Evolutionary conservation across 2,329 filamentous ascomycete species (phyloP).

Genomic region (Sarocladiaceae sp.): DNA sequence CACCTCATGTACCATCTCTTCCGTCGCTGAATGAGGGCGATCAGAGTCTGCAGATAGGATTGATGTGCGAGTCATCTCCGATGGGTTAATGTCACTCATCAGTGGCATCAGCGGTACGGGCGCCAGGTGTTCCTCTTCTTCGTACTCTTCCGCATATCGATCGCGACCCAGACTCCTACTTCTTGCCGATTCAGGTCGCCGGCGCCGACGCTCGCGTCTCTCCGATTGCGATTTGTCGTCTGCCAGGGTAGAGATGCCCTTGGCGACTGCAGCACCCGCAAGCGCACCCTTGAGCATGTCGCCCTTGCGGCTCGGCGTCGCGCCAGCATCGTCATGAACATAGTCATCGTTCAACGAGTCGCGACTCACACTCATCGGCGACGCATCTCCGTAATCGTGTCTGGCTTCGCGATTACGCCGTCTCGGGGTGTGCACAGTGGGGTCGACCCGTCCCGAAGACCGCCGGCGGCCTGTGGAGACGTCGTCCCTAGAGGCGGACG

Average conservation of each 20-base stretch:
- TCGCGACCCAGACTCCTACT: conserved; percentile 39
- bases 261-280: conserved; percentile 35
- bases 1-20: conserved; percentile 58
- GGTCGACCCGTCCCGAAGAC: conserved; percentile 53
- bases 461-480: conserved; percentile 54
- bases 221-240: conserved; percentile 37
- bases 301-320: conserved; percentile 32
- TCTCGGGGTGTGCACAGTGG: conserved; percentile 31
- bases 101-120: conserved; percentile 74
- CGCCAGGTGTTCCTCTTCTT: conserved; percentile 49
- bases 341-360: conserved; percentile 37
- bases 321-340: conserved; percentile 27
- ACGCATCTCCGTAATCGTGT: conserved; percentile 46
- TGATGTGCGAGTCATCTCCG: conserved; percentile 81
- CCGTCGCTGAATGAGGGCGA: conserved; percentile 61
- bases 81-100: conserved; percentile 77
- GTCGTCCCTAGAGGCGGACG: conserved; percentile 49
- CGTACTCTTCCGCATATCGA: conserved; percentile 42
- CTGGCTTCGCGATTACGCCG: conserved; percentile 47
- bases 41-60: conserved; percentile 78
- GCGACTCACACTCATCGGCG: conserved; percentile 40
- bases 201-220: conserved; percentile 43
- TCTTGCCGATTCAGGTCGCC: conserved; percentile 42
- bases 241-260: conserved; percentile 24
- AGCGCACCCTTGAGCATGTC: conserved; percentile 40